Evolutionary conservation across 768 basidiomycete species (phyloP), one percentile per base, ranked within the genome.

Genomic region (Mycena capillaripes): DNA sequence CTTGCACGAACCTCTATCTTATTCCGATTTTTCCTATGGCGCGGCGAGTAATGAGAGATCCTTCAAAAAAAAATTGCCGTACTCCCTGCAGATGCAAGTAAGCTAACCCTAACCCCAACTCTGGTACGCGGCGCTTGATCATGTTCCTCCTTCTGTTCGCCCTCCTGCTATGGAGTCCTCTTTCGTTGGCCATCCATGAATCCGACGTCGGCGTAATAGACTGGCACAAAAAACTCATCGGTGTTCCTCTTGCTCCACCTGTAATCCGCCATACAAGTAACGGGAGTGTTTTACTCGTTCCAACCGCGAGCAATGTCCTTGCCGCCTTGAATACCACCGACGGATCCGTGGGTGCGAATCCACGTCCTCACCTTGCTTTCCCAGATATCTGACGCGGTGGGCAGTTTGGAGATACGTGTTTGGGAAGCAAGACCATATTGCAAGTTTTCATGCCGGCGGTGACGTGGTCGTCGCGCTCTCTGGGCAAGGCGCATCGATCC

Each of bases 361-460:
- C 9, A 21, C 40, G 9, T 21, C 42, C 40, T 56, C 30, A 44
- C 25, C 16, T 42, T 56, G 16, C 10, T 62, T 58, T 60, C 68
- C 55, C n/a, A 56, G 25, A 44, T 72, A 44, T 72, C 67, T 44
- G 63, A 32, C 64, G 27, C 66, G 64, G 75, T 71, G 57, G 60
- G 53, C 74, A 95, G 95, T 86, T 23, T 98, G 97, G 97, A 87
- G 97, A 81, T 89, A 94, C 81, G 81, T 93, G 66, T 92, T 92
- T 74, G 92, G 93, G n/a, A 77, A 86, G 3, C 85, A 87, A 32
- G 96, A 98, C 75, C 83, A 85, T 46, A 89, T 97, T 68, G 79
- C 89, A 27, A 89, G 86, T 21, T 95, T 92, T 79, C 88, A 89
- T 76, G 70, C 66, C 16, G 66, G 62, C 16, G 67, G 70, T 30